Evolutionary conservation across 306 rosid species (phyloP), one percentile per base, ranked within the genome.

Genomic region (Ammopiptanthus mongolicus): DNA sequence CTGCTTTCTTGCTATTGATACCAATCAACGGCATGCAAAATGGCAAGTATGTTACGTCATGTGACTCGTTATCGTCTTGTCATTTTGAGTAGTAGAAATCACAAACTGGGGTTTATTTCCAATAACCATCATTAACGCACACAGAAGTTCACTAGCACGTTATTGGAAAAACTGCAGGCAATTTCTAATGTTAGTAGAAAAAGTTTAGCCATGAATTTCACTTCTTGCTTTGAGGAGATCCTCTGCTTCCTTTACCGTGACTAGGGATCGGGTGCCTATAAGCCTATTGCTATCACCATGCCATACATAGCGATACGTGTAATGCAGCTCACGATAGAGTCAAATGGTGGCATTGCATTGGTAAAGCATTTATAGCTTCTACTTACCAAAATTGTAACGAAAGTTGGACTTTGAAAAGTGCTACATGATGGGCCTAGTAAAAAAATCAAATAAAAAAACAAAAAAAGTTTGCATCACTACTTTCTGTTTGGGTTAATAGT

Each of bases 31-130:
- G 15, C 21, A 68, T 57, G 22, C 62, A 47, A 56, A 8, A 50
- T 69, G 60, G 71, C 13, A 65, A 56, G 70, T 23, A 21, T 65
- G 14, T 19, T 76, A 47, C 65, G 57, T 65, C 82, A 65, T 25
- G 65, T 71, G 71, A 71, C 65, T 14, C 21, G 10, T 69, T 39
- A 52, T 69, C 34, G 65, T 53, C 15, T 50, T 15, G 78, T 71
- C 85, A 64, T 65, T 14, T 25, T 53, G 61, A 39, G 29, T 19
- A 1, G 31, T 19, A 51, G 5, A 37, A 33, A 69, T 44, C 69
- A 47, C 22, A 28, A 29, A 46, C 36, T 69, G 5, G 19, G 13
- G 22, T 34, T 36, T 50, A 29, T 23, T 52, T 71, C 57, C 65
- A 65, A 12, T 28, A 76, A 31, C 19, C 72, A 77, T 69, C 56